These are phyloP conservation scores for Ophiocordyceps australis DNA, from an alignment of 2,329 filamentous ascomycete species.

Conservation along the genomic window DNA sequence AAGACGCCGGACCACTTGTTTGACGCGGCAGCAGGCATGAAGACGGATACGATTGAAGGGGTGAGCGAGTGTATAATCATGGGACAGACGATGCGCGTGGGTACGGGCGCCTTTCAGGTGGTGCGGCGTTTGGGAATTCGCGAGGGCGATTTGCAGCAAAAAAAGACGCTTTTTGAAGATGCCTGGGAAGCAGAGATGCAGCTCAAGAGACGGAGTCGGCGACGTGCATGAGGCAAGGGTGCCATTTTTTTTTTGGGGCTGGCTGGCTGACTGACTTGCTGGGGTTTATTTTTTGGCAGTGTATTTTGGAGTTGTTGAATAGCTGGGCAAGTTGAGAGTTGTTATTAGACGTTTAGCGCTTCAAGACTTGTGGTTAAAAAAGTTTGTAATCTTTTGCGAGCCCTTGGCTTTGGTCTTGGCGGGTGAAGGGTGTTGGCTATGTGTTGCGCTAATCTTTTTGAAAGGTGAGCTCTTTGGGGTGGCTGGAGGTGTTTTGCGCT, in stretches of 20 bases:
- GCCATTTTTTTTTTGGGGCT: no score
- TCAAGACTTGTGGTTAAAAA: no score
- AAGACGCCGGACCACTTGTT: constrained; percentile 97
- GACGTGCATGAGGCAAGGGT: constrained; percentile 1
- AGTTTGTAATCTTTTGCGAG: constrained; percentile 58
- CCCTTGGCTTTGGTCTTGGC: constrained; percentile 51
- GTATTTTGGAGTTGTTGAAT: no score
- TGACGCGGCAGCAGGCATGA: constrained; percentile 82
- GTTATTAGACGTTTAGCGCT: no score
- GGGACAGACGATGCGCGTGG: constrained; percentile 83
- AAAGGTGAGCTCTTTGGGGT: constrained; percentile 9
- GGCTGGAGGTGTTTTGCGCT: constrained; percentile 10
- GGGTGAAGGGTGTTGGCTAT: constrained; percentile 18
- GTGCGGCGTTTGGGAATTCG: constrained; percentile 57
- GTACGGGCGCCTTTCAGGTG: constrained; percentile 84
- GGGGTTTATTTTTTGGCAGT: no score
- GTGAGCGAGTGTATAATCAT: constrained; percentile 97
- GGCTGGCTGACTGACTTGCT: no score
- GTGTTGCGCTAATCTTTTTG: constrained; percentile 21
- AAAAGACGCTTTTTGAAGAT: constrained; percentile 55
- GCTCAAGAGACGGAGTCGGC: constrained; percentile 3
- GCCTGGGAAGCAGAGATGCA: constrained; percentile 25
- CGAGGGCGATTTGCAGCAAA: constrained; percentile 35
- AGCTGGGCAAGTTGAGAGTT: no score
- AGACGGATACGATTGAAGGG: constrained; percentile 80